phyloP scores from a whole-genome alignment of 2,329 filamentous ascomycete genomes.

The Paracamarosporium sp. region DNA sequence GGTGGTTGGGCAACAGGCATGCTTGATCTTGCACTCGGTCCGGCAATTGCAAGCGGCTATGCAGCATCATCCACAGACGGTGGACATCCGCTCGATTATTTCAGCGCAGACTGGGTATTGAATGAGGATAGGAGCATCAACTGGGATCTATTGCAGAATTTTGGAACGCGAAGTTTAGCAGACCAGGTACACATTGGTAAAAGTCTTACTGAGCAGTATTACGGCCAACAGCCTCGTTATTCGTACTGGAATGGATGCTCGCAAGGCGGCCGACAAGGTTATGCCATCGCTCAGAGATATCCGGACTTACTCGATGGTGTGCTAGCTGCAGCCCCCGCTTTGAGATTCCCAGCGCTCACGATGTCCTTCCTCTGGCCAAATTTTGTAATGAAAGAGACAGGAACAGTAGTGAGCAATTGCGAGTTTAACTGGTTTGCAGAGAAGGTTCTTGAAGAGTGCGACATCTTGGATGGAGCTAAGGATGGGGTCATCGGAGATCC shows the following conservation, averaged over 20 bases:
- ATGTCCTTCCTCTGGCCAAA: constrained; percentile 21
- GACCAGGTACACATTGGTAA: constrained; percentile 34
- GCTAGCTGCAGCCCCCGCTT: constrained; percentile 34
- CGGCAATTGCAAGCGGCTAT: constrained; percentile 28
- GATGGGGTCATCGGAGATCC: constrained; percentile 29
- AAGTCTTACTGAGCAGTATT: constrained; percentile 30
- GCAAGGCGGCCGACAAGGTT: constrained; percentile 41
- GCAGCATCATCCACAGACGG: constrained; percentile 31
- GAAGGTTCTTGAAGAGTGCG: constrained; percentile 28
- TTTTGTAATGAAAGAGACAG: constrained; percentile 27
- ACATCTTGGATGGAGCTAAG: constrained; percentile 28
- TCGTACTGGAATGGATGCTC: constrained; percentile 46
- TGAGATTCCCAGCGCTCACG: constrained; percentile 21
- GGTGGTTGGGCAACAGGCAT: constrained; percentile 30
- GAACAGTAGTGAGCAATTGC: constrained; percentile 20
- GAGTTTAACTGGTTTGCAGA: constrained; percentile 30
- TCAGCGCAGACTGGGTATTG: constrained; percentile 7
- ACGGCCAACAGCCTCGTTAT: constrained; percentile 32
- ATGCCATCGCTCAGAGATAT: constrained; percentile 39
- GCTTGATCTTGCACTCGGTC: constrained; percentile 11
- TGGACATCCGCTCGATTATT: constrained; percentile 13
- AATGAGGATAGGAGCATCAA: constrained; percentile 10
- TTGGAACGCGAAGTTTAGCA: constrained; percentile 35
- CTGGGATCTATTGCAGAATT: constrained; percentile 32
- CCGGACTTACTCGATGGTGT: constrained; percentile 40